Percentiles rank a stretch among this genome's conserved stretches.
Conservation (phyloP, 805 yeast genomes). For the Candida nanaspora region DNA sequence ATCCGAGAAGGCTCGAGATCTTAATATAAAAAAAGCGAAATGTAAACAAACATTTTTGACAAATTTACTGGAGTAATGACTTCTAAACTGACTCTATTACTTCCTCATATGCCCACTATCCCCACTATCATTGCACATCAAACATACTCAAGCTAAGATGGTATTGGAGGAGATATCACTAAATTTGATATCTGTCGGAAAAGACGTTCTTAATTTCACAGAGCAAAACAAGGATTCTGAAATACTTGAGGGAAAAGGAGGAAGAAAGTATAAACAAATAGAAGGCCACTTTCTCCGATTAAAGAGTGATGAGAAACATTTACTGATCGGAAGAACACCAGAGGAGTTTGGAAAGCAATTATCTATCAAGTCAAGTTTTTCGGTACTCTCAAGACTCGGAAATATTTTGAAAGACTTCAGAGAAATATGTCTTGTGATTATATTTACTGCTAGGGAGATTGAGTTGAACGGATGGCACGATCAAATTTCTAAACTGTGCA, state of each 20-base stretch:
- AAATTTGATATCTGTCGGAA: constrained; percentile 21
- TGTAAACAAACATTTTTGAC: background rate
- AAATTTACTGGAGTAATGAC: too few relatives aligned
- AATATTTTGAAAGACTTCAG: constrained; percentile 27
- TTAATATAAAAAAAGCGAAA: background rate
- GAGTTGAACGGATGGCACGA: constrained; percentile 46
- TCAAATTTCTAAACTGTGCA: constrained; percentile 34
- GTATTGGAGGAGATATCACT: constrained; percentile 20
- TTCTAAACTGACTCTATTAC: too few relatives aligned
- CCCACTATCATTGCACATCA: too few relatives aligned
- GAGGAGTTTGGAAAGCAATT: constrained; percentile 20
- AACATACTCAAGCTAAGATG: background rate
- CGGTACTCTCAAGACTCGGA: constrained; percentile 33
- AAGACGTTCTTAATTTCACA: constrained; percentile 13
- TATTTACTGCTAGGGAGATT: constrained; percentile 43
- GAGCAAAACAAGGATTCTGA: constrained; percentile 23
- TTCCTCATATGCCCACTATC: too few relatives aligned
- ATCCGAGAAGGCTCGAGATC: background rate
- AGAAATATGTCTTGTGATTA: constrained; percentile 38
- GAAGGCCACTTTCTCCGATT: constrained; percentile 39
- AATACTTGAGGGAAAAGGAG: constrained; percentile 29
- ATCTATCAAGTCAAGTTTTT: constrained; percentile 36
- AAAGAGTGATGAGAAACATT: constrained; percentile 40
- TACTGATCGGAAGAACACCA: constrained; percentile 30
- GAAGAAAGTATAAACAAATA: constrained; percentile 41